A percentile compares a stretch with the other conserved stretches of the same genome.
phyloP scores from a whole-genome alignment of 2,329 filamentous ascomycete species.

The Apiospora pterosperma region DNA sequence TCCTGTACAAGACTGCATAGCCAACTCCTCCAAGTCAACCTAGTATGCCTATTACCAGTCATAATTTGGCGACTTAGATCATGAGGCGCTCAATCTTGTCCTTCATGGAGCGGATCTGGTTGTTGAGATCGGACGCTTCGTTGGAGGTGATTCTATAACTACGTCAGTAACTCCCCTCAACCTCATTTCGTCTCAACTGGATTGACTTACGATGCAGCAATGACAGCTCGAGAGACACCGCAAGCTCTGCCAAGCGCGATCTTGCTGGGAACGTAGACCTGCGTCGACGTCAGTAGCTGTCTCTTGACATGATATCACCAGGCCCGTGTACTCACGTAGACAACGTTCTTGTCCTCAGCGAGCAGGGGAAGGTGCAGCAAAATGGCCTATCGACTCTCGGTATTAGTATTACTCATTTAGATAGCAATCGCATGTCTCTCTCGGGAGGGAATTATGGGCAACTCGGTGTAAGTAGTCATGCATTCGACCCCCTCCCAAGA shows the following conservation, averaged over 20 bases:
- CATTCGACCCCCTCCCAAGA: no score
- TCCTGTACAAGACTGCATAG: background rate
- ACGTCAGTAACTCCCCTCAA: background rate
- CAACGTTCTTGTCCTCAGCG: constrained; percentile 71
- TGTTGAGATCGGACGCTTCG: constrained; percentile 81
- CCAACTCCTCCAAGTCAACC: background rate
- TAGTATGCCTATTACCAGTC: background rate
- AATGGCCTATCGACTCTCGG: no score
- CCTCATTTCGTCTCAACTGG: background rate
- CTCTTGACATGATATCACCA: no score
- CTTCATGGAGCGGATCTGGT: constrained; percentile 84
- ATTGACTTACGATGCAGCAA: constrained; percentile 57
- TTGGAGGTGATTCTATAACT: constrained; percentile 72
- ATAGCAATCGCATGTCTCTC: no score
- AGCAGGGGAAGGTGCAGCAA: constrained; percentile 86
- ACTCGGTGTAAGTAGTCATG: no score
- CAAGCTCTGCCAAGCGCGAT: constrained; percentile 84
- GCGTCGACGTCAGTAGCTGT: constrained; percentile 33
- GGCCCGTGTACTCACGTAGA: constrained; percentile 15
- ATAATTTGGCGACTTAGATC: constrained; percentile 59
- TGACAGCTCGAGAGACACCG: constrained; percentile 85
- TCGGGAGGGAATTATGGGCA: no score
- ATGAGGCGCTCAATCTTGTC: constrained; percentile 95
- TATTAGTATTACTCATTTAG: no score
- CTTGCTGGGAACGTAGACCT: constrained; percentile 60